Percentiles rank a stretch among this genome's conserved stretches.
Conservation (phyloP, 2,329 filamentous ascomycete genomes). For the Paraconiothyrium brasiliense region DNA sequence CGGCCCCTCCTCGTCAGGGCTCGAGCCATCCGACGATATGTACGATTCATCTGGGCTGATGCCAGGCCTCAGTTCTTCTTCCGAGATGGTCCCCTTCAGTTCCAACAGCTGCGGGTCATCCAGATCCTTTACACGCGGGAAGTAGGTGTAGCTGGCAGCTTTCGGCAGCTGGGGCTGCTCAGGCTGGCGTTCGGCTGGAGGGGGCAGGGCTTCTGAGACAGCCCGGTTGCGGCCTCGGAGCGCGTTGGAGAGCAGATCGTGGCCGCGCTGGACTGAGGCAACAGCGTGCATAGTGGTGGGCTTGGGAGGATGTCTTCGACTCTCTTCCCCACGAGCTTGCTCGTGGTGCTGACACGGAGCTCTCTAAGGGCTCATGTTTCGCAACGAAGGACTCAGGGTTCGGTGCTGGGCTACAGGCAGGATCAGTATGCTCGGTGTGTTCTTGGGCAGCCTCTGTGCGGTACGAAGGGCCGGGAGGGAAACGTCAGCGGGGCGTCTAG, state of each 20-base stretch:
- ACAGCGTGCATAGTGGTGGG: conserved; percentile 45
- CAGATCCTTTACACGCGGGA: conserved; percentile 49
- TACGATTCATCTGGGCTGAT: conserved; percentile 45
- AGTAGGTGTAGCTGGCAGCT: conserved; percentile 54
- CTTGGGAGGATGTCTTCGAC: conserved; percentile 16
- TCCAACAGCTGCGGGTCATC: conserved; percentile 41
- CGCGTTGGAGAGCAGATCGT: conserved; percentile 42
- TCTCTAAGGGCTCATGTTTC: conserved; percentile 22
- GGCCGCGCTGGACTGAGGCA: conserved; percentile 40
- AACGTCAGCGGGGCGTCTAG: conserved; percentile 18
- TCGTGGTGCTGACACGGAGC: conserved; percentile 8
- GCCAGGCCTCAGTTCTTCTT: conserved; percentile 42
- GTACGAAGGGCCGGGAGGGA: conserved; percentile 3
- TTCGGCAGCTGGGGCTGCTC: conserved; percentile 46
- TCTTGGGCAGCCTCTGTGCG: neutral
- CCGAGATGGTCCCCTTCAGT: conserved; percentile 40
- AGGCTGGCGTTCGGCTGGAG: conserved; percentile 31
- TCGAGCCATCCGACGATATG: conserved; percentile 56
- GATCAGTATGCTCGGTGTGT: neutral
- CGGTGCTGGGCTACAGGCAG: neutral
- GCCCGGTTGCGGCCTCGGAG: conserved; percentile 43
- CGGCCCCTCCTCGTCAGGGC: conserved; percentile 51
- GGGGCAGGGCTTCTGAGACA: conserved; percentile 42
- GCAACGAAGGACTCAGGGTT: neutral
- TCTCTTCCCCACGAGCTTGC: conserved; percentile 18